Percentiles rank a stretch among this genome's conserved stretches.
Conservation (phyloP, 208 protist genomes). For the Entamoeba invadens region DNA sequence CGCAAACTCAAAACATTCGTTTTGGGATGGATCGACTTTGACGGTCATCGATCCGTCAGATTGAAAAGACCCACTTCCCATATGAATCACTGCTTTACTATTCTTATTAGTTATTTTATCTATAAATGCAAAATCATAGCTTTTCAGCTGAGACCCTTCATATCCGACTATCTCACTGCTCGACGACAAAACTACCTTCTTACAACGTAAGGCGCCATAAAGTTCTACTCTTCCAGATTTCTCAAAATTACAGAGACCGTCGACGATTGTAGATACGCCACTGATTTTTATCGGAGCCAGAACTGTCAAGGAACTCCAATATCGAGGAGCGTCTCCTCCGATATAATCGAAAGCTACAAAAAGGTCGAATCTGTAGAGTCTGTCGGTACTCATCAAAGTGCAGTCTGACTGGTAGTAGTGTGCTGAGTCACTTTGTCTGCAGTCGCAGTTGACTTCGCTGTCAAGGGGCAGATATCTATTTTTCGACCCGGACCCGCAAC, state of each 20-base stretch:
- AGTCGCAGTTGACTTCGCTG: neutral
- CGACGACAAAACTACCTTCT: neutral
- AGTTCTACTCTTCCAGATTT: neutral
- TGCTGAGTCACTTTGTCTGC: neutral
- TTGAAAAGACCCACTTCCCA: neutral
- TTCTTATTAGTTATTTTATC: neutral
- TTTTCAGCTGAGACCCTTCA: neutral
- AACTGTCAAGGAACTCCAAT: neutral
- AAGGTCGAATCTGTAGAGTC: neutral
- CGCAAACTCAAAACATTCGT: neutral
- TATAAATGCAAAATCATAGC: neutral
- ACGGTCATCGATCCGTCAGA: neutral
- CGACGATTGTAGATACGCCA: neutral
- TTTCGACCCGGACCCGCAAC: neutral
- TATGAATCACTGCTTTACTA: neutral
- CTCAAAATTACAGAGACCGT: neutral
- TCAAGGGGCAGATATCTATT: neutral
- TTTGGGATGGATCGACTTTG: neutral
- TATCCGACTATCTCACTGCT: neutral
- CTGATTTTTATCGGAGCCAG: neutral
- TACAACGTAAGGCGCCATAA: neutral
- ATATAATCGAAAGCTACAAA: neutral
- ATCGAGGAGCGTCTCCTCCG: neutral
- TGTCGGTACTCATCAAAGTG: neutral
- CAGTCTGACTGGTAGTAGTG: neutral